Conservation (phyloP, 2,329 filamentous ascomycete species). For the Pseudogymnoascus sp. region DNA sequence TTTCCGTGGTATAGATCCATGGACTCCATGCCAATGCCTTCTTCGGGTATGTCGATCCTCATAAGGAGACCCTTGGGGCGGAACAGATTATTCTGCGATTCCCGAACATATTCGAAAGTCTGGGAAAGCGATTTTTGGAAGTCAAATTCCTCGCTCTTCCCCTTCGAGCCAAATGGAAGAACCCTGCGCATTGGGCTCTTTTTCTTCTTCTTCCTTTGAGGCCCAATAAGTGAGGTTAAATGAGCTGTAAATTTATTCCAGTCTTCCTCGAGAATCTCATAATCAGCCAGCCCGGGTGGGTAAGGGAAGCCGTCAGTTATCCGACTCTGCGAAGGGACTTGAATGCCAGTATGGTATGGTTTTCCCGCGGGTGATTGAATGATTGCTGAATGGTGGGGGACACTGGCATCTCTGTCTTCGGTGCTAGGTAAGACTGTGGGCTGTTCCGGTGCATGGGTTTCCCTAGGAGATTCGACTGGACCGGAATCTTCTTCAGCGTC, state of each 20-base stretch:
- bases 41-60: slow-evolving; percentile 20
- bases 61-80: slow-evolving; percentile 18
- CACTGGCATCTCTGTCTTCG: not conserved
- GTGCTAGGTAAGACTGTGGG: slow-evolving; percentile 13
- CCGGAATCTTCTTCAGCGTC: not conserved
- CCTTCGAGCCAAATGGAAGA: not conserved
- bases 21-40: slow-evolving; percentile 17
- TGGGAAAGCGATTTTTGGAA: slow-evolving; percentile 12
- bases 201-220: not conserved
- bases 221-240: not conserved
- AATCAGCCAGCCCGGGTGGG: slow-evolving; percentile 12
- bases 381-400: not conserved
- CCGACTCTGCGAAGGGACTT: slow-evolving; percentile 12
- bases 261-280: slow-evolving; percentile 12
- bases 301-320: slow-evolving; percentile 16
- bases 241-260: slow-evolving; percentile 12
- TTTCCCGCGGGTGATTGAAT: not conserved
- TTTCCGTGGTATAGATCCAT: slow-evolving; percentile 20
- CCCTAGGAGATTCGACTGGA: not conserved
- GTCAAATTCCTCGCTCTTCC: slow-evolving; percentile 11
- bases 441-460: slow-evolving; percentile 12
- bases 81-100: slow-evolving; percentile 16
- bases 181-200: not conserved
- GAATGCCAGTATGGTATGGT: slow-evolving; percentile 11
- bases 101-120: slow-evolving; percentile 16